Conservation (phyloP, 768 basidiomycete genomes). For the Tricholoma furcatifolium region DNA sequence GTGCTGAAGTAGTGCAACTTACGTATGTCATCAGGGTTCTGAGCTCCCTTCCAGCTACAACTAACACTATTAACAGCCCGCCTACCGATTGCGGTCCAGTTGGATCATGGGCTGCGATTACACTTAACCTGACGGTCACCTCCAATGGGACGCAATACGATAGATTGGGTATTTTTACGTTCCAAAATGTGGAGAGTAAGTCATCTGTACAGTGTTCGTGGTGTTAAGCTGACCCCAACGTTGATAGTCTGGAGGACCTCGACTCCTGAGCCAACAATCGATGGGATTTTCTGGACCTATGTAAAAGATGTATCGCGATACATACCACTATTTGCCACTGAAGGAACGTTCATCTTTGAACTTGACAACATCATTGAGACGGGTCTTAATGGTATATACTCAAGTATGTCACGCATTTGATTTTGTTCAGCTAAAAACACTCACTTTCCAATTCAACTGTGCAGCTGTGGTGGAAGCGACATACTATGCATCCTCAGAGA, state of each 20-base stretch:
- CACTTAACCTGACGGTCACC: conserved; percentile 74
- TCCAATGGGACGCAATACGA: conserved; percentile 79
- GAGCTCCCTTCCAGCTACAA: neutral
- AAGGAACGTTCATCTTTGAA: conserved; percentile 70
- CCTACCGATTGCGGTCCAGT: conserved; percentile 68
- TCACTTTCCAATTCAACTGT: neutral
- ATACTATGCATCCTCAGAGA: conserved; percentile 59
- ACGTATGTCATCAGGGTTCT: conserved; percentile 35
- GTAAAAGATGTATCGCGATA: conserved; percentile 76
- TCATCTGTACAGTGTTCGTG: neutral
- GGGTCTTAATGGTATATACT: conserved; percentile 64
- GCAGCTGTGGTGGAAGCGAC: conserved; percentile 69
- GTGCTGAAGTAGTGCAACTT: conserved; percentile 63
- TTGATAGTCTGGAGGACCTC: conserved; percentile 73
- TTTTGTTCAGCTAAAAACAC: neutral
- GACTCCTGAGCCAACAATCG: conserved; percentile 68
- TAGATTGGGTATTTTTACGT: conserved; percentile 69
- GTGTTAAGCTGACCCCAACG: neutral
- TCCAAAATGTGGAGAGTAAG: conserved; percentile 77
- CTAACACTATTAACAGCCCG: conserved; percentile 42
- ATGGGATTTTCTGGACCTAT: conserved; percentile 79
- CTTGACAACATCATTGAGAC: conserved; percentile 66
- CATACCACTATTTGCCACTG: conserved; percentile 63
- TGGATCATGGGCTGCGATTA: conserved; percentile 75
- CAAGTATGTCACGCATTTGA: conserved; percentile 42